Conservation (phyloP, 768 basidiomycete genomes). For the Pleurotus salmoneostramineus region DNA sequence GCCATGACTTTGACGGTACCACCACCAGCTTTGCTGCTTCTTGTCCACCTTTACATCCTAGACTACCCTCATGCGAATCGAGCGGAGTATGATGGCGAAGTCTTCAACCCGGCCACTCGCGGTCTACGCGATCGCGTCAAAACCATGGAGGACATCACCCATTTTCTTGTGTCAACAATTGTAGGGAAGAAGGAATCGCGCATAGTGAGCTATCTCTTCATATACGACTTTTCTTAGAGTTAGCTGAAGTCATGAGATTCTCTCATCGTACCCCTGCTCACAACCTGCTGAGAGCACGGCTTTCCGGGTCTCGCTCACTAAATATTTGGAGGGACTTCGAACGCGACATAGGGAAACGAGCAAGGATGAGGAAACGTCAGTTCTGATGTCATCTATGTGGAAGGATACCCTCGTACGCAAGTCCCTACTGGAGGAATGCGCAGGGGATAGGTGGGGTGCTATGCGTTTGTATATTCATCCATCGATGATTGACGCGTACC, state of each 20-base stretch:
- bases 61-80: conserved; percentile 44
- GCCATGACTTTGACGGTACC: conserved; percentile 15
- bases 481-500: not conserved
- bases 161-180: conserved; percentile 44
- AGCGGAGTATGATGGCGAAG: conserved; percentile 44
- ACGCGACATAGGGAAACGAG: conserved; percentile 30
- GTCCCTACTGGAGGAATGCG: conserved; percentile 52
- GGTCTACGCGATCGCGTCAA: conserved; percentile 49
- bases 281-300: conserved; percentile 49
- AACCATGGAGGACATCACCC: conserved; percentile 47
- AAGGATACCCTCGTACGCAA: conserved; percentile 52
- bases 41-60: conserved; percentile 51
- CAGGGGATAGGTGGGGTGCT: conserved; percentile 39
- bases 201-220: conserved; percentile 14
- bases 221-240: not conserved
- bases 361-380: conserved; percentile 13
- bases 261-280: conserved; percentile 47
- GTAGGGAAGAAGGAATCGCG: conserved; percentile 28
- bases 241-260: conserved; percentile 24
- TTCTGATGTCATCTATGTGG: conserved; percentile 45
- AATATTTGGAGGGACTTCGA: conserved; percentile 45
- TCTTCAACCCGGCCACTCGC: conserved; percentile 39
- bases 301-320: conserved; percentile 47
- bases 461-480: not conserved
- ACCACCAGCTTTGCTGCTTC: conserved; percentile 41